Evolutionary conservation across 768 basidiomycete genomes (phyloP).

Genomic region (Auricularia sp.): DNA sequence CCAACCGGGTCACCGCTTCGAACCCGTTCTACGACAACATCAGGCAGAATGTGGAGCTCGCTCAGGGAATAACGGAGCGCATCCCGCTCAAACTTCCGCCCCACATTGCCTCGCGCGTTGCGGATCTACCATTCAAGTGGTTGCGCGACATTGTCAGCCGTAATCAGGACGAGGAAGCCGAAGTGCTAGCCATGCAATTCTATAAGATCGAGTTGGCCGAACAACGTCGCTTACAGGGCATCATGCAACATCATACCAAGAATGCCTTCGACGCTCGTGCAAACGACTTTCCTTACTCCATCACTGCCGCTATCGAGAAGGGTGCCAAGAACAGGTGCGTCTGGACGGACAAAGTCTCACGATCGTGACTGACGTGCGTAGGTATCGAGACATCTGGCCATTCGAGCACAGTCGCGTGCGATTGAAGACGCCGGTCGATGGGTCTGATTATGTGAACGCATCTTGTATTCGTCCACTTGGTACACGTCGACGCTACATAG

Average conservation of each 20-base stretch:
- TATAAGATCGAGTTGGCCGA: slow-evolving; percentile 88
- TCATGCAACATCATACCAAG: slow-evolving; percentile 83
- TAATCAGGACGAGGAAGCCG: slow-evolving; percentile 56
- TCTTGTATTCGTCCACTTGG: slow-evolving; percentile 84
- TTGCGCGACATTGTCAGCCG: slow-evolving; percentile 55
- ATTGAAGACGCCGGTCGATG: slow-evolving; percentile 31
- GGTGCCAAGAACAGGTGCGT: slow-evolving; percentile 83
- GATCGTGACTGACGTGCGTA: slow-evolving; percentile 17
- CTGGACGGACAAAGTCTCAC: background rate
- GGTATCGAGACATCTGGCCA: slow-evolving; percentile 96
- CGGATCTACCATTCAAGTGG: slow-evolving; percentile 74
- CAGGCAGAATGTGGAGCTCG: slow-evolving; percentile 77
- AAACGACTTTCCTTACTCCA: slow-evolving; percentile 72
- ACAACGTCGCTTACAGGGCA: slow-evolving; percentile 75
- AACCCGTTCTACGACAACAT: slow-evolving; percentile 97
- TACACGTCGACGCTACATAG: slow-evolving; percentile 78
- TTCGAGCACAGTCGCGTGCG: slow-evolving; percentile 91
- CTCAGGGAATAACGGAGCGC: slow-evolving; percentile 56
- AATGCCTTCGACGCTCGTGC: slow-evolving; percentile 26
- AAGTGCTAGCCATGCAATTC: slow-evolving; percentile 84
- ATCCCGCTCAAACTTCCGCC: slow-evolving; percentile 59
- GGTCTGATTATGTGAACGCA: slow-evolving; percentile 76
- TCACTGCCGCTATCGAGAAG: slow-evolving; percentile 92
- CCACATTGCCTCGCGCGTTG: slow-evolving; percentile 37
- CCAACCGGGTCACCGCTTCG: slow-evolving; percentile 30